Evolutionary conservation across 805 yeast species (phyloP).

Genomic region (Clavispora phyllophila): DNA sequence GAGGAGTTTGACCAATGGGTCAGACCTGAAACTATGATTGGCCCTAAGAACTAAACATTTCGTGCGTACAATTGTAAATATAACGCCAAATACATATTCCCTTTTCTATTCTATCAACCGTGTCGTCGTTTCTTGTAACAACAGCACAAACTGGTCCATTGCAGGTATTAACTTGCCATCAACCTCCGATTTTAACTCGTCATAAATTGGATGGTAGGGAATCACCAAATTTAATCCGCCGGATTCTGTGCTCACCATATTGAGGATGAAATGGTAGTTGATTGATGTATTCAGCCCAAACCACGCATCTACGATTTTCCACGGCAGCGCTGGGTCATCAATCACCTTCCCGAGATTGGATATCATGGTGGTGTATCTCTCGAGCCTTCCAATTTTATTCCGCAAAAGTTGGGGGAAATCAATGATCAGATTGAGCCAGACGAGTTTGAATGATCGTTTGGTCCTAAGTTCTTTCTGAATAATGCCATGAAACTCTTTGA

Average conservation of each 20-base stretch:
- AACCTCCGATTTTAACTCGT: constrained; percentile 1
- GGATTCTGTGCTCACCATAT: constrained; percentile 8
- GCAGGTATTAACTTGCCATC: background rate
- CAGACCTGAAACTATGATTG: constrained; percentile 96
- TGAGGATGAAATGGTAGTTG: constrained; percentile 7
- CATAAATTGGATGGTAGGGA: constrained; percentile 5
- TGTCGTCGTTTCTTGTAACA: background rate
- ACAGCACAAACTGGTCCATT: constrained; percentile 7
- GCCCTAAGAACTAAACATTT: constrained; percentile 64
- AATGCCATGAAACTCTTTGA: constrained; percentile 1
- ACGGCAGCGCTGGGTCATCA: background rate
- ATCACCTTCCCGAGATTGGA: constrained; percentile 10
- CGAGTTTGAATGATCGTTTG: constrained; percentile 1
- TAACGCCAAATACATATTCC: background rate
- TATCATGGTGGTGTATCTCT: constrained; percentile 5
- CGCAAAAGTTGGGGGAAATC: constrained; percentile 4
- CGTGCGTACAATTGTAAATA: background rate
- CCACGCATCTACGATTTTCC: constrained; percentile 5
- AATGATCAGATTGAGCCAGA: constrained; percentile 2
- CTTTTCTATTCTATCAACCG: background rate
- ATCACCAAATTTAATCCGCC: constrained; percentile 9
- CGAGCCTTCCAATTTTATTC: constrained; percentile 1
- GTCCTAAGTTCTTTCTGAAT: constrained; percentile 3
- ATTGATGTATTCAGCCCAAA: constrained; percentile 7
- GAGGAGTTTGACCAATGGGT: constrained; percentile 96